Percentiles rank a stretch among this genome's conserved stretches.
Conservation (phyloP, 139 green algal species). For the Spirogloea muscicola region DNA sequence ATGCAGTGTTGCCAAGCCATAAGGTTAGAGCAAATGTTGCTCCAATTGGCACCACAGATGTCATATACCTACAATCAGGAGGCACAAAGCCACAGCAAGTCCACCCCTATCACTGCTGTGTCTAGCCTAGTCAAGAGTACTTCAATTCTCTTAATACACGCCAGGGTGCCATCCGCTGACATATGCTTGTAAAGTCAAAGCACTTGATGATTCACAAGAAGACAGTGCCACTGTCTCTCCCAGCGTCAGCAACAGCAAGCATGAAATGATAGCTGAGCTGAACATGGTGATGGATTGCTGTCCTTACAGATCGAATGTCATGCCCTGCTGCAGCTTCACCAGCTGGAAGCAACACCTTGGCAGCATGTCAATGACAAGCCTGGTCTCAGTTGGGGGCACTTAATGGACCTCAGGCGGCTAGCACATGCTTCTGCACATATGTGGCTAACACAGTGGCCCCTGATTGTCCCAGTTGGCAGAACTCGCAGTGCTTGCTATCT, state of each 20-base stretch:
- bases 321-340: background rate
- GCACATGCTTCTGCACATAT: too few species aligned
- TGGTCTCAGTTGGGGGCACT: background rate
- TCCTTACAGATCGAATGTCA: background rate
- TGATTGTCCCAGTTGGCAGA: too few species aligned
- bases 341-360: background rate
- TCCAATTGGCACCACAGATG: conserved; percentile 53
- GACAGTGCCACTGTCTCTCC: too few species aligned
- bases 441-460: too few species aligned
- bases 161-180: background rate
- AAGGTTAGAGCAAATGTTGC: conserved; percentile 53
- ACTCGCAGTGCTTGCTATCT: too few species aligned
- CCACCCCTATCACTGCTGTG: background rate
- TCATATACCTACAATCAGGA: conserved; percentile 46
- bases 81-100: background rate
- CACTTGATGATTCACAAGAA: background rate
- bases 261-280: too few species aligned
- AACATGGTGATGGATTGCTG: too few species aligned
- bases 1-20: conserved; percentile 62
- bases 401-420: too few species aligned
- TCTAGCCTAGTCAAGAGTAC: background rate
- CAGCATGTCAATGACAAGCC: background rate
- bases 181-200: background rate
- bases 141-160: background rate
- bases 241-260: too few species aligned